A percentile compares a stretch with the other conserved stretches of the same genome.
Evolutionary conservation across 75 land plant genomes (phyloP).

Genomic region (Sequoia sempervirens): DNA sequence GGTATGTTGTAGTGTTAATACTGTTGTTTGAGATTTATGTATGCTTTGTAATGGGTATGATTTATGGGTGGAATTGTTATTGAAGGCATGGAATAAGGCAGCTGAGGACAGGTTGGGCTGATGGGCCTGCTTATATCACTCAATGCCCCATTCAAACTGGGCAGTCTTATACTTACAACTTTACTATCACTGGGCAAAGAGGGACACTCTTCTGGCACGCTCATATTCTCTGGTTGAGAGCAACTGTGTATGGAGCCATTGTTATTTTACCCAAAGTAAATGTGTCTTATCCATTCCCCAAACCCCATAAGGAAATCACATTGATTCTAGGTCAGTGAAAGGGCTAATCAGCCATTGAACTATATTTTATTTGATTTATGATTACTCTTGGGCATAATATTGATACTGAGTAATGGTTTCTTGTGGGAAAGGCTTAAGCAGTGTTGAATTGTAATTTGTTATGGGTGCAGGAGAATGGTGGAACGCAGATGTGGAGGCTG

Average conservation of each 20-base stretch:
- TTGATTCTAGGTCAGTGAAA: slow-evolving; percentile 13
- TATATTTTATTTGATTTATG: not conserved
- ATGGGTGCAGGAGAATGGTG: slow-evolving; percentile 84
- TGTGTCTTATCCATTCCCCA: slow-evolving; percentile 14
- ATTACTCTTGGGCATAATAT: not conserved
- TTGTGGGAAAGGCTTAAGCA: too few species aligned
- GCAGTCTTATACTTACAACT: slow-evolving; percentile 14
- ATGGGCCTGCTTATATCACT: slow-evolving; percentile 17
- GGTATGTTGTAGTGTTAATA: not conserved
- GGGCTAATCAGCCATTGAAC: not conserved
- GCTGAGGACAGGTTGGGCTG: slow-evolving; percentile 7
- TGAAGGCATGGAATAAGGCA: slow-evolving; percentile 21
- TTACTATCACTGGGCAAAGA: slow-evolving; percentile 9
- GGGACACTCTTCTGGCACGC: slow-evolving; percentile 22
- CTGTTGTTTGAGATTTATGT: not conserved
- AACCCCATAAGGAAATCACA: slow-evolving; percentile 12
- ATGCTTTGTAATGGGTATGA: not conserved
- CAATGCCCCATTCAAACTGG: slow-evolving; percentile 13
- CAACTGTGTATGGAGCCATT: slow-evolving; percentile 10
- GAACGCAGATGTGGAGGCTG: slow-evolving; percentile 63
- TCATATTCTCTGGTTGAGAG: slow-evolving; percentile 16
- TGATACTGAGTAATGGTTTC: not conserved
- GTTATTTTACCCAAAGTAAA: slow-evolving; percentile 6
- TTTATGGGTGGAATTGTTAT: not conserved
- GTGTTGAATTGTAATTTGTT: not conserved